A percentile compares a stretch with the other conserved stretches of the same genome.
phyloP scores from a whole-genome alignment of 2,329 filamentous ascomycete genomes.

The Fusarium sp. region DNA sequence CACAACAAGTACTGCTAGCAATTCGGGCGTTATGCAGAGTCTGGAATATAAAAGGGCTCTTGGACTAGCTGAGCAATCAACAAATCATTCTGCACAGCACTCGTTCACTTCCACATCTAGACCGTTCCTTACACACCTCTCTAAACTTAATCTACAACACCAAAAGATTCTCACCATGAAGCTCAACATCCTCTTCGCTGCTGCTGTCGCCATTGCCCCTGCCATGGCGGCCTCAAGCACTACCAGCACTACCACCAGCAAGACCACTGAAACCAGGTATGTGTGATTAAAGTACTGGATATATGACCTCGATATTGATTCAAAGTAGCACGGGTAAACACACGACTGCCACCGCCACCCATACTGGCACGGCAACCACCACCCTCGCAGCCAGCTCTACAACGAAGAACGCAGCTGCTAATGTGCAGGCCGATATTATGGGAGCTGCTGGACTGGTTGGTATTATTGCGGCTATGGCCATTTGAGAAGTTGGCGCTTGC shows the following conservation, averaged over 20 bases:
- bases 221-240: slow-evolving; percentile 23
- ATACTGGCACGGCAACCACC: background rate
- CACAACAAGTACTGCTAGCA: no score
- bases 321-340: background rate
- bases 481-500: background rate
- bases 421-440: slow-evolving; percentile 19
- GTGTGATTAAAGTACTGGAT: fast-evolving
- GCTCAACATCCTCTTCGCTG: slow-evolving; percentile 26
- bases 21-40: no score
- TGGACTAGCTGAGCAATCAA: no score
- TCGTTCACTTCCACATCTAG: no score
- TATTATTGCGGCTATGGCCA: slow-evolving; percentile 25
- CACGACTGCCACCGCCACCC: background rate
- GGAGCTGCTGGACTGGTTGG: slow-evolving; percentile 25
- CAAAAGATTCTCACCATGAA: slow-evolving; percentile 17
- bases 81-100: no score
- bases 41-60: no score
- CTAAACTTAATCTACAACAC: no score
- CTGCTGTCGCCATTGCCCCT: slow-evolving; percentile 6
- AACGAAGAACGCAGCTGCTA: slow-evolving; percentile 23
- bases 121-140: no score
- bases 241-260: slow-evolving; percentile 2
- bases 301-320: background rate
- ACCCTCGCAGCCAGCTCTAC: background rate
- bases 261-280: slow-evolving; percentile 1